These are phyloP conservation scores for Obba rivulosa DNA, from an alignment of 768 basidiomycete species.

Conservation along the genomic window DNA sequence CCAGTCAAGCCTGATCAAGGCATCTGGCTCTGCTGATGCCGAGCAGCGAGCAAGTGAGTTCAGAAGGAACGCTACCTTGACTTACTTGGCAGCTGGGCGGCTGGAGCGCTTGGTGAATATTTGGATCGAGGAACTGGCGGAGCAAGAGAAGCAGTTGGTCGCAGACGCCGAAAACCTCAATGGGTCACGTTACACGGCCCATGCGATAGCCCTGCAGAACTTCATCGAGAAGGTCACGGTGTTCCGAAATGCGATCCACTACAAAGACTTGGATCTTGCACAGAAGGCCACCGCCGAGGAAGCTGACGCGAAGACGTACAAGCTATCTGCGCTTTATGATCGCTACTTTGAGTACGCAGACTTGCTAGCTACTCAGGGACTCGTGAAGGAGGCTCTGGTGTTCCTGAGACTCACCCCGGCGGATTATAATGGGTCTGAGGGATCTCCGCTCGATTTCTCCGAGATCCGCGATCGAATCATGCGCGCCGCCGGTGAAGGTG, in stretches of 20 bases:
- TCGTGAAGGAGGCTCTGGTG: constrained; percentile 72
- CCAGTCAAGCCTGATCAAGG: constrained; percentile 58
- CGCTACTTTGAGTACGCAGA: constrained; percentile 96
- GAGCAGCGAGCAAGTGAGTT: constrained; percentile 43
- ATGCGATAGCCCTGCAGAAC: constrained; percentile 82
- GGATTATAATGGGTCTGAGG: constrained; percentile 65
- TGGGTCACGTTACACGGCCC: constrained; percentile 67
- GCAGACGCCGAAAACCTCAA: constrained; percentile 33
- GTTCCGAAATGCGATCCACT: constrained; percentile 83
- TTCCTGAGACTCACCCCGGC: constrained; percentile 77
- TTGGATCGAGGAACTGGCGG: constrained; percentile 85
- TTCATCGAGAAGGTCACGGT: constrained; percentile 97
- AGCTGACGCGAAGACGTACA: constrained; percentile 61
- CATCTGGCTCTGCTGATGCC: constrained; percentile 41
- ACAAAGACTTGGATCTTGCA: constrained; percentile 66
- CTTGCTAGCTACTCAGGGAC: constrained; percentile 84
- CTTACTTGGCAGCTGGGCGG: constrained; percentile 87
- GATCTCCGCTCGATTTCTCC: constrained; percentile 32
- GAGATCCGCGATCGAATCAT: constrained; percentile 43
- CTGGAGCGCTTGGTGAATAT: constrained; percentile 86
- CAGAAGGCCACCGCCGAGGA: constrained; percentile 31
- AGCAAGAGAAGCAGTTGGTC: constrained; percentile 66
- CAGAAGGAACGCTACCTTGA: constrained; percentile 86
- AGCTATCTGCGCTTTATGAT: constrained; percentile 83
- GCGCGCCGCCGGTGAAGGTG: constrained; percentile 28